phyloP scores from a whole-genome alignment of 1,139 yeast genomes.

The Suhomyces bokatorum region DNA sequence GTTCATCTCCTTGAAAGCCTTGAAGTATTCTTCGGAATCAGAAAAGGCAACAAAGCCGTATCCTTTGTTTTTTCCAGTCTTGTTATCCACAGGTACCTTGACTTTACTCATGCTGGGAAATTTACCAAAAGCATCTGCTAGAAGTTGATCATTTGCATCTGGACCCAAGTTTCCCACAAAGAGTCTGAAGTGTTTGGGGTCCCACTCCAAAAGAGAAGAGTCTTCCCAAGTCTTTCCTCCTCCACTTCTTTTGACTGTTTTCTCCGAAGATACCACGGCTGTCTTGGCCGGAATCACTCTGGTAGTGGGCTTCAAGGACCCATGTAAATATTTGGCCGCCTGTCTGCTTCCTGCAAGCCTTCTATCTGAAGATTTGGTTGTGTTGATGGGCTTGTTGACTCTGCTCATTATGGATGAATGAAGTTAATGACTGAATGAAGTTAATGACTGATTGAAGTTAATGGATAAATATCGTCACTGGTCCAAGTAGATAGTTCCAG shows the following conservation, averaged over 20 bases:
- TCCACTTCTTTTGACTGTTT: conserved; percentile 42
- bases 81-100: conserved; percentile 52
- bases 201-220: conserved; percentile 53
- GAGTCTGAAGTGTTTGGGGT: conserved; percentile 66
- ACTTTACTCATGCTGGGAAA: conserved; percentile 55
- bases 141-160: conserved; percentile 61
- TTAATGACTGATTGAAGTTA: too few relatives aligned
- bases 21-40: conserved; percentile 61
- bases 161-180: conserved; percentile 75
- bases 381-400: conserved; percentile 19
- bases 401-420: conserved; percentile 65
- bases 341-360: conserved; percentile 50
- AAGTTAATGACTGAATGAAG: too few relatives aligned
- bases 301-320: conserved; percentile 14
- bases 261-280: conserved; percentile 4
- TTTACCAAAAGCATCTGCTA: conserved; percentile 51
- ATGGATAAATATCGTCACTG: too few relatives aligned
- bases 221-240: conserved; percentile 55
- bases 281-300: conserved; percentile 1
- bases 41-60: conserved; percentile 71
- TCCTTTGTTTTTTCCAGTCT: conserved; percentile 54
- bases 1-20: conserved; percentile 73
- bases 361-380: conserved; percentile 51
- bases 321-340: conserved; percentile 44
- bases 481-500: too few relatives aligned